phyloP scores from a whole-genome alignment of 441 rosid species.

The Eruca vesicaria region DNA sequence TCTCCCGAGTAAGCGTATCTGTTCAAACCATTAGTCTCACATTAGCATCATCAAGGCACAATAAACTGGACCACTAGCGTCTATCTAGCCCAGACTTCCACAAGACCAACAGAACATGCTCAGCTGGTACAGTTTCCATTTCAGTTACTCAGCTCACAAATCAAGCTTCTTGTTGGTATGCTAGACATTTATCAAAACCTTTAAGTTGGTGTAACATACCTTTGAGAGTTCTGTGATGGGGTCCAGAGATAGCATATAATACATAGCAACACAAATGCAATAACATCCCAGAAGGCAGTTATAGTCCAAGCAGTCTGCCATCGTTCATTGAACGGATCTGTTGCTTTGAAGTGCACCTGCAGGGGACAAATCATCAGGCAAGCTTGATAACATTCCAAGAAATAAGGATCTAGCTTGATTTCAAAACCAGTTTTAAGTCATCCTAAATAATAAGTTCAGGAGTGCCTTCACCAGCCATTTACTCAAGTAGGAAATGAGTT shows the following conservation, averaged over 20 bases:
- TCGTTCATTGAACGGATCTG: slow-evolving; percentile 89
- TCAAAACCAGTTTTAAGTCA: not conserved
- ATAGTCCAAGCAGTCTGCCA: slow-evolving; percentile 98
- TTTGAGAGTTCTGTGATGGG: slow-evolving; percentile 87
- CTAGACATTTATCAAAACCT: not conserved
- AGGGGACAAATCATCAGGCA: slow-evolving; percentile 23
- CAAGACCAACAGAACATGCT: slow-evolving; percentile 9
- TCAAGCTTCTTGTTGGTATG: not conserved
- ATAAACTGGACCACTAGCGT: slow-evolving; percentile 1
- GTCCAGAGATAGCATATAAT: slow-evolving; percentile 96
- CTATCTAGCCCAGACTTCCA: slow-evolving; percentile 5
- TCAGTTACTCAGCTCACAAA: not conserved
- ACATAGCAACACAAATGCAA: slow-evolving; percentile 74
- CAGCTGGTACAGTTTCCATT: not conserved
- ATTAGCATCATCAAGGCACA: slow-evolving; percentile 1
- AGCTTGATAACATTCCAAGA: not conserved
- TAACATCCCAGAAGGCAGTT: slow-evolving; percentile 94
- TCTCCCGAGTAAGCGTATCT: slow-evolving; percentile 93
- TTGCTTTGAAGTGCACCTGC: slow-evolving; percentile 96
- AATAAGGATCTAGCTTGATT: not conserved
- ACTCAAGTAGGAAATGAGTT: not conserved
- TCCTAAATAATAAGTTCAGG: not conserved
- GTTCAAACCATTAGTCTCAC: slow-evolving; percentile 15
- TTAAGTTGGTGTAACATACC: slow-evolving; percentile 43
- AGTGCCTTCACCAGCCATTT: not conserved